Evolutionary conservation across 2,329 filamentous ascomycete genomes (phyloP), one percentile per base, ranked within the genome.

Genomic region (Leptographium radiaticola): DNA sequence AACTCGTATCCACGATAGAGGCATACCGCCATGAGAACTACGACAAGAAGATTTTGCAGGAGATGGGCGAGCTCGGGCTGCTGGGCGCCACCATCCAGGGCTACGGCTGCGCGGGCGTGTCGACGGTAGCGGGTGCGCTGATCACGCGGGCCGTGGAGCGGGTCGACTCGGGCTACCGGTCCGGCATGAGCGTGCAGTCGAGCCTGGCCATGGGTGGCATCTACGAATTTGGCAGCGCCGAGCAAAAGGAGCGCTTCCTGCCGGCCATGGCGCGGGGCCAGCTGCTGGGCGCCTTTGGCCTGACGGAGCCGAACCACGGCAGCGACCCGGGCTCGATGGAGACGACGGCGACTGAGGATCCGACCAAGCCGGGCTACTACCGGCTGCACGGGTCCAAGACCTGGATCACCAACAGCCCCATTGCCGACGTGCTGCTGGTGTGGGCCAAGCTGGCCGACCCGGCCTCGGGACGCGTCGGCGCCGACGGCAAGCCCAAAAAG

Each of bases 401-500:
- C 0, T 94, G 88, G 88, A 94, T 94, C 64, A 94, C 88, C 13
- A 94, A 94, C 69, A 89, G 85, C 15, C 88, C 88, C 10, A 91
- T 94, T 62, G 80, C 87, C 1, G 87, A 93, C 62, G 75, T 93
- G 6, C 70, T 91, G 52, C 70, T 94, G 52, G 83, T 94, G 3
- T 98, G 93, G 93, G 93, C 91, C 1, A 96, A 95, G 73, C 71
- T 95, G 49, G 81, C 93, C 59, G 86, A 86, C 61, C 94, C 89
- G 25, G 90, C 89, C 58, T 95, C 95, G 76, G 52, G 52, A 20
- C 42, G 30, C 15, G 38, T 36, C 31, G 49, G 42, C 46, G 18
- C 18, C 9, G 54, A 56, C 33, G 56, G 56, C 48, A 33, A 42
- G 43, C 56, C 58, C 25, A 59, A 59, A 36, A 56, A 55, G 50